Evolutionary conservation across 1,139 yeast genomes (phyloP), one percentile per base, ranked within the genome.

Genomic region (Hyphopichia buzzinii): DNA sequence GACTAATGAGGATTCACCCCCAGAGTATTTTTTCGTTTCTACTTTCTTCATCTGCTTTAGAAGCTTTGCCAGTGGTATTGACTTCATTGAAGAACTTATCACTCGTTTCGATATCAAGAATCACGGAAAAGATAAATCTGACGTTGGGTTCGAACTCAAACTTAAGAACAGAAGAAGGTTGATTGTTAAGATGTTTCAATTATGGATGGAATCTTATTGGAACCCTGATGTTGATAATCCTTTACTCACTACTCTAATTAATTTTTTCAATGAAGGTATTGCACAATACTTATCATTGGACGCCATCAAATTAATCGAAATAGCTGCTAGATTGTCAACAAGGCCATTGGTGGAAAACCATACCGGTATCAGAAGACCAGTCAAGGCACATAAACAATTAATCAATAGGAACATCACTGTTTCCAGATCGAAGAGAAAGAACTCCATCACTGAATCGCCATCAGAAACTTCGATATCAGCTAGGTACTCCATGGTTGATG

Each of bases 121-220:
- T 43, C 59, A 54, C 32, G 55, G 53, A 35, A 44, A 49, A 24
- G 61, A 59, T 31, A 54, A 51, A 17, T 55, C 55, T 15, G 77
- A 74, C 27, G 59, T 64, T 13, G 72, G 68, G 43, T 60, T 72
- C 10, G 77, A 78, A 43, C 64, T 79, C 15, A 69, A 73, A 39
- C 50, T 83, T 35, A 79, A 81, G 49, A 79, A 74, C 46, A 72
- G 95, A 54, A 68, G 95, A 50, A 75, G 80, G 41, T 62, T 83
- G 37, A 79, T 87, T 29, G 79, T 82, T 44, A 78, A 75, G 47
- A 68, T 84, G 58, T 79, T 88, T 50, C 84, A 79, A 51, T 65
- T 80, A 34, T 90, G 97, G 97, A 62, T 89, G 59, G 95, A 87
- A 57, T 82, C 92, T 36, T 88, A 84, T 54, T 90, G 96, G 96